Evolutionary conservation across 768 basidiomycete genomes (phyloP).

Genomic region (Russula brevipes): DNA sequence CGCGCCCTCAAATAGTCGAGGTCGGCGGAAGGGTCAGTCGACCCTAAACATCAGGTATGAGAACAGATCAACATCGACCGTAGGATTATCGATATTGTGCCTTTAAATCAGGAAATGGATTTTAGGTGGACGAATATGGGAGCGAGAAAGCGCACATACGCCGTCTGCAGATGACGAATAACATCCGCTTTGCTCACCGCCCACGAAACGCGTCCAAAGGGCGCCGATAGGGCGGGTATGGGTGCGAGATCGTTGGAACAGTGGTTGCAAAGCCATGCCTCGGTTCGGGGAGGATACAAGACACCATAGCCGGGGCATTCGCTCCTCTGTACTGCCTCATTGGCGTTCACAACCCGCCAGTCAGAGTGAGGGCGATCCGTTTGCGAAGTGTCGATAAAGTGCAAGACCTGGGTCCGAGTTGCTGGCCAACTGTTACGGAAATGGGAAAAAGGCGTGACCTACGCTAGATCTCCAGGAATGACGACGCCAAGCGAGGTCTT

Average conservation of each 20-base stretch:
- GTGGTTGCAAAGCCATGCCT: constrained; percentile 20
- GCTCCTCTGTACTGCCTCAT: neutral
- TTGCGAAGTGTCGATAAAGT: neutral
- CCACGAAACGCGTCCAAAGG: neutral
- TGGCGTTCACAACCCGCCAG: neutral
- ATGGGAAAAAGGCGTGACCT: neutral
- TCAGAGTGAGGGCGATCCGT: neutral
- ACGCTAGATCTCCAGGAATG: constrained; percentile 16
- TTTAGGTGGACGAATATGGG: neutral
- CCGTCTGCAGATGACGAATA: neutral
- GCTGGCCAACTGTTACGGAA: neutral
- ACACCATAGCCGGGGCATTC: no score
- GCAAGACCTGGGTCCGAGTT: constrained; percentile 6
- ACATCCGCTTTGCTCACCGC: neutral
- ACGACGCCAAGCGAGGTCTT: neutral
- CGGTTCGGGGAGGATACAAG: neutral
- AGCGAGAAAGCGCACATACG: constrained; percentile 1
- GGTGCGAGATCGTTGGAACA: constrained; percentile 8
- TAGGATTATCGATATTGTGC: constrained; percentile 6
- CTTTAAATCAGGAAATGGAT: neutral
- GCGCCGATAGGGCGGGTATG: neutral
- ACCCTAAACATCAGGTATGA: neutral
- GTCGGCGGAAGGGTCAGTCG: no score
- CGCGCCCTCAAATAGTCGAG: neutral
- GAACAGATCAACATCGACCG: constrained; percentile 12